phyloP scores from a whole-genome alignment of 1,284 basidiomycete species.

The Apiotrichum montevideense region DNA sequence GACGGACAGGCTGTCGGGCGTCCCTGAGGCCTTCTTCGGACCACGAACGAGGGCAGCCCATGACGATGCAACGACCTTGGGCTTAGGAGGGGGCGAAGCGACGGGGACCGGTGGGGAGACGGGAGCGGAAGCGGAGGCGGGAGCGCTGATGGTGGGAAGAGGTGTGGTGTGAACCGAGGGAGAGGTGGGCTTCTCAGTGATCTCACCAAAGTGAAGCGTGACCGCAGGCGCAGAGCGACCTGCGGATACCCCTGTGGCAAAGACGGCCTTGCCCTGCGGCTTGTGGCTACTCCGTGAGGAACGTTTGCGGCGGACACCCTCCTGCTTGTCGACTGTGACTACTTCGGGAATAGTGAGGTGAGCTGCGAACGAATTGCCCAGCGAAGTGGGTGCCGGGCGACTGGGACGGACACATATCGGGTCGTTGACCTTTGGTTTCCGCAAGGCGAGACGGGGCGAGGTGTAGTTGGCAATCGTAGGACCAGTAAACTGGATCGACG shows the following conservation, averaged over 20 bases:
- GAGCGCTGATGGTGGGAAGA: neutral
- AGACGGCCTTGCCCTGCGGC: constrained; percentile 21
- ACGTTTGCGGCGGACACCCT: constrained; percentile 8
- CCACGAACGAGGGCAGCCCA: constrained; percentile 65
- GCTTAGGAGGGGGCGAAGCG: constrained; percentile 35
- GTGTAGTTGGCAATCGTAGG: constrained; percentile 6
- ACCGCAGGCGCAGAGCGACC: constrained; percentile 4
- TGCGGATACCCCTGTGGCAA: constrained; percentile 10
- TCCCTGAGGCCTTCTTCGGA: constrained; percentile 8
- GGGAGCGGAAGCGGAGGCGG: neutral
- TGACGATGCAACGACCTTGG: constrained; percentile 50
- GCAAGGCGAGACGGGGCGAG: constrained; percentile 5
- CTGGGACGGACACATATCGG: constrained; percentile 8
- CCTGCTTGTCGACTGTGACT: constrained; percentile 8
- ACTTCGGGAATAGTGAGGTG: constrained; percentile 11
- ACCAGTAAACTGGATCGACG: constrained; percentile 12
- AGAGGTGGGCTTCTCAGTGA: neutral
- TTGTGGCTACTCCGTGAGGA: constrained; percentile 11
- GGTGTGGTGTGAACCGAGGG: constrained; percentile 1
- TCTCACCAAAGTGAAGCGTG: constrained; percentile 7
- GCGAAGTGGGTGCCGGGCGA: constrained; percentile 14
- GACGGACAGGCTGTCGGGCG: constrained; percentile 16
- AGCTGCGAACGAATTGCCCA: constrained; percentile 19
- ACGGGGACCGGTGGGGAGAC: neutral
- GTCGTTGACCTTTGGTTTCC: neutral